Evolutionary conservation across 1,284 basidiomycete genomes (phyloP).

Genomic region (Sanghuangporus weigelae): DNA sequence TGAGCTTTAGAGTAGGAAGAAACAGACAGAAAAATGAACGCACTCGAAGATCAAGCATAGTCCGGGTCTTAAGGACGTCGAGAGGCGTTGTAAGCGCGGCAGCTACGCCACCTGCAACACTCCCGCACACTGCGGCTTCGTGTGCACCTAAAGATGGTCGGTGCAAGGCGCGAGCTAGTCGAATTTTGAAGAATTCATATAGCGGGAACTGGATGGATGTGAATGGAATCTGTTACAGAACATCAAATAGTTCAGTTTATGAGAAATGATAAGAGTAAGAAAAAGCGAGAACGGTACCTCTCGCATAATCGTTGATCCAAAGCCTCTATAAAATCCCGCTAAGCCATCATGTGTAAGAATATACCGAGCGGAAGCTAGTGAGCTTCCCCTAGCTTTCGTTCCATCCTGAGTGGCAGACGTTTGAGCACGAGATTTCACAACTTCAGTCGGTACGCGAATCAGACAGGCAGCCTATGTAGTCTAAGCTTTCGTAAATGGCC

Average conservation of each 20-base stretch:
- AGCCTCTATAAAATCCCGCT: conserved; percentile 75
- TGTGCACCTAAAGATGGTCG: conserved; percentile 63
- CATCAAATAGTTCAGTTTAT: not conserved
- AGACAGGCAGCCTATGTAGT: conserved; percentile 75
- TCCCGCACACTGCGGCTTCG: conserved; percentile 90
- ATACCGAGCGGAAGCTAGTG: conserved; percentile 41
- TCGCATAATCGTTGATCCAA: conserved; percentile 71
- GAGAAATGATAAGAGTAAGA: not conserved
- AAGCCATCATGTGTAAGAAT: conserved; percentile 56
- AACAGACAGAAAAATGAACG: not conserved
- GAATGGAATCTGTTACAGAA: conserved; percentile 78
- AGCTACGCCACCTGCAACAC: conserved; percentile 85
- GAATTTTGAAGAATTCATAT: conserved; percentile 84
- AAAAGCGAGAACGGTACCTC: conserved; percentile 46
- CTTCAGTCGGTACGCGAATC: conserved; percentile 91
- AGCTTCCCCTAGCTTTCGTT: conserved; percentile 36
- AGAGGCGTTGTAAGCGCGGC: conserved; percentile 91
- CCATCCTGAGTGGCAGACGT: conserved; percentile 58
- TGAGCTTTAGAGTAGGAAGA: not conserved
- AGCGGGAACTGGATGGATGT: conserved; percentile 97
- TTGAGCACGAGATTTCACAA: conserved; percentile 85
- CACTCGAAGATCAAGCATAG: conserved; percentile 90
- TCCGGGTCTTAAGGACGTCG: conserved; percentile 95
- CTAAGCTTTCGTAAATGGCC: conserved; percentile 27
- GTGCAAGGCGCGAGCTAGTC: conserved; percentile 45